Percentiles rank a stretch among this genome's conserved stretches.
phyloP scores from a whole-genome alignment of 805 yeast genomes.

The Hanseniaspora pseudoguilliermondii region DNA sequence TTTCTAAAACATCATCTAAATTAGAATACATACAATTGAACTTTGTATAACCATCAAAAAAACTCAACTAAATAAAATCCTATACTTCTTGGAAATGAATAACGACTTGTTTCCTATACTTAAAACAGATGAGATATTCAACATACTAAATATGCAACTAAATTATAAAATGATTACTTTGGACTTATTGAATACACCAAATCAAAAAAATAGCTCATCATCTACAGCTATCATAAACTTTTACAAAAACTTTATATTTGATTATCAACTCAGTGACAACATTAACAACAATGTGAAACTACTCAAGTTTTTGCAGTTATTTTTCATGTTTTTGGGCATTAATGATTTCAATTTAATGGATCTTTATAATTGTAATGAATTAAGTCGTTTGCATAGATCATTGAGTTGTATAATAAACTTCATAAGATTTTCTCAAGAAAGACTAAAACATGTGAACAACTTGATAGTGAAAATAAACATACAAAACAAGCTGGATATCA shows the following conservation, averaged over 20 bases:
- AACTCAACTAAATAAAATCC: not conserved
- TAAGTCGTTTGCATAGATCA: slow-evolving; percentile 1
- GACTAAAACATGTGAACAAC: slow-evolving; percentile 4
- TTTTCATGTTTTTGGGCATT: slow-evolving; percentile 5
- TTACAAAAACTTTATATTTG: slow-evolving; percentile 11
- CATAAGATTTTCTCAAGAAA: slow-evolving; percentile 10
- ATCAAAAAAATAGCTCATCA: not conserved
- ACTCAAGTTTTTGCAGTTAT: slow-evolving; percentile 1
- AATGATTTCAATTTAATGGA: slow-evolving; percentile 6
- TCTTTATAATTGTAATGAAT: slow-evolving; percentile 1
- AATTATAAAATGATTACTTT: slow-evolving; percentile 7
- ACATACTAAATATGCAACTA: slow-evolving; percentile 4
- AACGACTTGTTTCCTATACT: slow-evolving; percentile 9
- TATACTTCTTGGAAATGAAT: not conserved
- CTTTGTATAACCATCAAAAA: no score
- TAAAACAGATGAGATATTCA: slow-evolving; percentile 1
- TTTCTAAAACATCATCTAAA: no score
- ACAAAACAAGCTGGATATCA: not conserved
- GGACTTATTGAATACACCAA: not conserved
- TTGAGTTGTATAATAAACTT: slow-evolving; percentile 11
- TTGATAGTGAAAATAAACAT: slow-evolving; percentile 2
- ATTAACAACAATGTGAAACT: not conserved
- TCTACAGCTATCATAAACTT: not conserved
- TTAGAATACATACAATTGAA: no score
- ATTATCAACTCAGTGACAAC: not conserved